These are phyloP conservation scores for Mycotypha africana DNA, from an alignment of 371 early-diverging fungal genomes.

Conservation along the genomic window DNA sequence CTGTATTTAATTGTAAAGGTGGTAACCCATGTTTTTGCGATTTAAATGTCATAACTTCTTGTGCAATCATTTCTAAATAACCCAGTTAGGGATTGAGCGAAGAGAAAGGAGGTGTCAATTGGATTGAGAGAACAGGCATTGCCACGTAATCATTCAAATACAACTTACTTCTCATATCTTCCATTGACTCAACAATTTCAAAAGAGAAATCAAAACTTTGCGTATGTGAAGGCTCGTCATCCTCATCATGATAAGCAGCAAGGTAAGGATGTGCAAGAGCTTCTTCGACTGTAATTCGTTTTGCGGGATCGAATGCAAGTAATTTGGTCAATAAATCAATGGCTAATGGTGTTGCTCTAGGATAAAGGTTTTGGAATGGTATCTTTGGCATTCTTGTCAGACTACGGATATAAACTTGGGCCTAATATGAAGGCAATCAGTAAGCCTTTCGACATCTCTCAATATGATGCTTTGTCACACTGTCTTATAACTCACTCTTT, in stretches of 20 bases:
- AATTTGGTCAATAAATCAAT: slow-evolving; percentile 79
- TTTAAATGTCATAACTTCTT: slow-evolving; percentile 79
- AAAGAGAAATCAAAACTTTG: slow-evolving; percentile 89
- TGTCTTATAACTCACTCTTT: slow-evolving; percentile 48
- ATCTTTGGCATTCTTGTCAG: slow-evolving; percentile 86
- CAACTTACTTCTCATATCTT: slow-evolving; percentile 85
- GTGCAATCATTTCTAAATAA: slow-evolving; percentile 72
- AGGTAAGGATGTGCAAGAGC: slow-evolving; percentile 81
- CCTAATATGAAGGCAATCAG: too few species aligned
- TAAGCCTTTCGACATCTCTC: too few species aligned
- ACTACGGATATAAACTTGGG: slow-evolving; percentile 93
- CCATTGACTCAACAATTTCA: slow-evolving; percentile 80
- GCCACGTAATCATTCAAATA: too few species aligned
- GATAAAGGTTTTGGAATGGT: slow-evolving; percentile 82
- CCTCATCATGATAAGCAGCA: slow-evolving; percentile 70
- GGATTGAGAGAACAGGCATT: too few species aligned
- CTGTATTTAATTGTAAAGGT: slow-evolving; percentile 17
- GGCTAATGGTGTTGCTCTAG: slow-evolving; percentile 64
- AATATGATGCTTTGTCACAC: neutral
- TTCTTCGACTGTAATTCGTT: slow-evolving; percentile 80
- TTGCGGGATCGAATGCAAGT: slow-evolving; percentile 76
- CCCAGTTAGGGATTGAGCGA: slow-evolving; percentile 4
- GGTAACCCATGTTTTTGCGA: slow-evolving; percentile 31
- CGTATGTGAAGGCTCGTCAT: slow-evolving; percentile 72
- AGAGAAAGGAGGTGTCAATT: too few species aligned